Evolutionary conservation across 2,329 filamentous ascomycete genomes (phyloP).

Genomic region (Teratosphaeria viscida): DNA sequence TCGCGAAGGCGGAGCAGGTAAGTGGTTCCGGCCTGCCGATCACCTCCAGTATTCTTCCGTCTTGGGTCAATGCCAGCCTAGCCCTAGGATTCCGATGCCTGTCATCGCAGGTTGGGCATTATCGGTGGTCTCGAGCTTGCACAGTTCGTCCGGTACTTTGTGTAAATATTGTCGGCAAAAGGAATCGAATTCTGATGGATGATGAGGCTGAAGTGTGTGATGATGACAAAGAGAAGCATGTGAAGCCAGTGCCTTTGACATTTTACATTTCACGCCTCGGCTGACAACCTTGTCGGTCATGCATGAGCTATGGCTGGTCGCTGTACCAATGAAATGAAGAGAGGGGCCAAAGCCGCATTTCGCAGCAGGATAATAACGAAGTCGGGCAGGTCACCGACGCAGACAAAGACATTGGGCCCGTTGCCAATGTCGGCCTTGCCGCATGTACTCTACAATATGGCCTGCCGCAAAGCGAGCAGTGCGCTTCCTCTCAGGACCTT

Average conservation of each 20-base stretch:
- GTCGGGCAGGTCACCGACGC: neutral
- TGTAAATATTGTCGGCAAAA: neutral
- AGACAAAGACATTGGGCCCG: neutral
- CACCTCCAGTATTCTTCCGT: neutral
- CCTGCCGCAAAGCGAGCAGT: neutral
- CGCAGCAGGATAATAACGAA: neutral
- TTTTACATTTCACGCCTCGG: neutral
- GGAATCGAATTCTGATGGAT: neutral
- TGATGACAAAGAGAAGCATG: neutral
- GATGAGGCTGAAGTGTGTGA: neutral
- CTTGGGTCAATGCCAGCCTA: neutral
- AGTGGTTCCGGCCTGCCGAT: neutral
- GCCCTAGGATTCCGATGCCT: neutral
- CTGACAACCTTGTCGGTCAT: neutral
- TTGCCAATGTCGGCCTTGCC: neutral
- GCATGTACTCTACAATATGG: neutral
- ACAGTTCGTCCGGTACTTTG: neutral
- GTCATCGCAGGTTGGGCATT: neutral
- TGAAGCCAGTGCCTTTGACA: neutral
- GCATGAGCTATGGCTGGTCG: neutral
- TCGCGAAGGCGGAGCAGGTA: neutral
- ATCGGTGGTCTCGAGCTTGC: neutral
- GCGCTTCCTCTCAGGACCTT: neutral
- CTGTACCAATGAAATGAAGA: neutral
- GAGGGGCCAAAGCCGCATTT: neutral